These are phyloP conservation scores for Grifola frondosa DNA, from an alignment of 1,284 basidiomycete species.

Conservation along the genomic window DNA sequence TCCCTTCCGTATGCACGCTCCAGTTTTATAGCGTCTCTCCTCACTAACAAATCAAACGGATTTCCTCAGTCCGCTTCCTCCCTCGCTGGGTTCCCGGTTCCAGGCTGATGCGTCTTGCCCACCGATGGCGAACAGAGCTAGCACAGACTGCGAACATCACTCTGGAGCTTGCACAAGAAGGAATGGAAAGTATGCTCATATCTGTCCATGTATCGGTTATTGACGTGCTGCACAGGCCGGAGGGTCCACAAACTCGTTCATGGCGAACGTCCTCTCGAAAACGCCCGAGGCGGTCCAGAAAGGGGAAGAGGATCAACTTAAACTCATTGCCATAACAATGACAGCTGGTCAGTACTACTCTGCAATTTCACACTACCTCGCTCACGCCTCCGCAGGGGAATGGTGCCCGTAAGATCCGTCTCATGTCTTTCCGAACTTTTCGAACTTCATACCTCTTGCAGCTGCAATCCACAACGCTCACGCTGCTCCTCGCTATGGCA, in stretches of 20 bases:
- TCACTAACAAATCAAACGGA: background rate
- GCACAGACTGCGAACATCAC: constrained; percentile 17
- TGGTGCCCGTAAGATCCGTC: background rate
- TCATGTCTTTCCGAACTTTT: background rate
- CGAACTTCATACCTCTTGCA: background rate
- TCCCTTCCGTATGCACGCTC: constrained; percentile 23
- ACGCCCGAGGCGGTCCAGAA: constrained; percentile 6
- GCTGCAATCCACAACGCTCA: constrained; percentile 19
- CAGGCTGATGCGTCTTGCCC: constrained; percentile 17
- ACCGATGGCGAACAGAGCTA: constrained; percentile 19
- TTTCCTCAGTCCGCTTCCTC: constrained; percentile 27
- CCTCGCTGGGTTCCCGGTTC: constrained; percentile 37
- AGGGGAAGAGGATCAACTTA: constrained; percentile 15
- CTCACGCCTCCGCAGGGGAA: background rate
- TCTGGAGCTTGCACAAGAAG: constrained; percentile 14
- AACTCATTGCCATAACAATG: constrained; percentile 27
- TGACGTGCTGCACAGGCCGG: background rate
- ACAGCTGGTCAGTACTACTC: constrained; percentile 27
- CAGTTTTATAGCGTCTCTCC: background rate
- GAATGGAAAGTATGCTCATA: constrained; percentile 2
- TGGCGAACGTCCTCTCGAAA: constrained; percentile 25
- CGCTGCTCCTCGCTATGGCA: constrained; percentile 31
- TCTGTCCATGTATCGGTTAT: background rate
- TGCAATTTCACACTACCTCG: background rate
- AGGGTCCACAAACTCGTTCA: constrained; percentile 13